Evolutionary conservation across 129 eudicot genomes (phyloP).

Genomic region (Deinandra increscens): DNA sequence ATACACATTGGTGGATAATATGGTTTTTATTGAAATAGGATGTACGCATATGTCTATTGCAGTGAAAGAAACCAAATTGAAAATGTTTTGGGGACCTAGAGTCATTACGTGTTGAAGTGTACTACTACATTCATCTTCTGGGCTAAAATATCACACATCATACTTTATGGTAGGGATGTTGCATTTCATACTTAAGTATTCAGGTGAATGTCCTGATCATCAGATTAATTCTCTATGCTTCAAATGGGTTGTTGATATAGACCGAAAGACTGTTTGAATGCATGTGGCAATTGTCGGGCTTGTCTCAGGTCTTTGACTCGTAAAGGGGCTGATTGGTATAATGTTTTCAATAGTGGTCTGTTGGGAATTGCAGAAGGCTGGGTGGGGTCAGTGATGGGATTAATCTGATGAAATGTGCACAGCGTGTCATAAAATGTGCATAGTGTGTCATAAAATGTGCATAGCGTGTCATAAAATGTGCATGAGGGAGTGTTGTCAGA

Average conservation of each 20-base stretch:
- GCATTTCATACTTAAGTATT: neutral
- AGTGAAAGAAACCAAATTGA: neutral
- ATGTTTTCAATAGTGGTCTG: too few relatives aligned
- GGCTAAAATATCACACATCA: neutral
- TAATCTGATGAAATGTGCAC: too few relatives aligned
- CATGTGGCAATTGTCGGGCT: too few relatives aligned
- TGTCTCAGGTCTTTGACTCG: too few relatives aligned
- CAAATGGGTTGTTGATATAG: conserved; percentile 3
- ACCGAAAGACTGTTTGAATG: too few relatives aligned
- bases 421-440: too few relatives aligned
- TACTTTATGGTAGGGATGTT: neutral
- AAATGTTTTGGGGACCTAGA: neutral
- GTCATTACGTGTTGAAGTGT: conserved; percentile 9
- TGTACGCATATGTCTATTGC: neutral
- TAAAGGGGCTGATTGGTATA: too few relatives aligned
- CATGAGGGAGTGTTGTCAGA: too few relatives aligned
- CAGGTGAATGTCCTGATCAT: neutral
- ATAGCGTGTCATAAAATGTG: too few relatives aligned
- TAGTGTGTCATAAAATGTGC: too few relatives aligned
- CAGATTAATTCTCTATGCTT: neutral
- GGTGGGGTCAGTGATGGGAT: too few relatives aligned
- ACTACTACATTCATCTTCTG: neutral
- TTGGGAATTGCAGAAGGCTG: too few relatives aligned
- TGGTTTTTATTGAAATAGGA: conserved; percentile 1
- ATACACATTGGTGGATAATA: neutral